phyloP scores from a whole-genome alignment of 1,284 basidiomycete species.

The Papiliotrema flavescens region DNA sequence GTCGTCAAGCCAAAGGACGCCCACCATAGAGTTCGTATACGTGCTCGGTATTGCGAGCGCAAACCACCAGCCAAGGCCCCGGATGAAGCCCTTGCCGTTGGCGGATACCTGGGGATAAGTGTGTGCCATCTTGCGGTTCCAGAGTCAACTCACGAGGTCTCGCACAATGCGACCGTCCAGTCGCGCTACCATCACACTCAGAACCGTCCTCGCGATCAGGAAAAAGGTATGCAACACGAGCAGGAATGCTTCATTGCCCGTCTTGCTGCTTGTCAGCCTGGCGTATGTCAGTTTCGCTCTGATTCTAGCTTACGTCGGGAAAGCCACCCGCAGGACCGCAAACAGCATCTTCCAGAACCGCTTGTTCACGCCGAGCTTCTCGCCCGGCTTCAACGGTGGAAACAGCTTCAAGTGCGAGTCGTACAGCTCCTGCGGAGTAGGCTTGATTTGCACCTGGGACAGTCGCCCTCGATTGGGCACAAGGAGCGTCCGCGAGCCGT shows the following conservation, averaged over 20 bases:
- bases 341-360: slow-evolving; percentile 74
- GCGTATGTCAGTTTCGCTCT: background rate
- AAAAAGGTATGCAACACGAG: slow-evolving; percentile 80
- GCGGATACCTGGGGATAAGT: slow-evolving; percentile 60
- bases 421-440: slow-evolving; percentile 29
- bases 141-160: slow-evolving; percentile 60
- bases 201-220: slow-evolving; percentile 77
- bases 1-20: background rate
- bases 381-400: slow-evolving; percentile 38
- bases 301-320: slow-evolving; percentile 53
- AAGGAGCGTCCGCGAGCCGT: slow-evolving; percentile 62
- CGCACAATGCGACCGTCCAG: slow-evolving; percentile 88
- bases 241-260: slow-evolving; percentile 72
- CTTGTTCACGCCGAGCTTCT: slow-evolving; percentile 70
- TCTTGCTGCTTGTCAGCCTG: slow-evolving; percentile 50
- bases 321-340: slow-evolving; percentile 70
- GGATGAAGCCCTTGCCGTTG: slow-evolving; percentile 77
- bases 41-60: slow-evolving; percentile 85
- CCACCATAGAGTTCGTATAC: slow-evolving; percentile 91
- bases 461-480: slow-evolving; percentile 63
- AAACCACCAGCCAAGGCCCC: slow-evolving; percentile 85
- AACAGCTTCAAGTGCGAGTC: slow-evolving; percentile 30
- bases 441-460: slow-evolving; percentile 57
- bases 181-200: slow-evolving; percentile 81
- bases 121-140: background rate